Percentiles rank a stretch among this genome's conserved stretches.
These are phyloP conservation scores for Buddleja alternifolia DNA, from an alignment of 257 asterid genomes.

Conservation along the genomic window DNA sequence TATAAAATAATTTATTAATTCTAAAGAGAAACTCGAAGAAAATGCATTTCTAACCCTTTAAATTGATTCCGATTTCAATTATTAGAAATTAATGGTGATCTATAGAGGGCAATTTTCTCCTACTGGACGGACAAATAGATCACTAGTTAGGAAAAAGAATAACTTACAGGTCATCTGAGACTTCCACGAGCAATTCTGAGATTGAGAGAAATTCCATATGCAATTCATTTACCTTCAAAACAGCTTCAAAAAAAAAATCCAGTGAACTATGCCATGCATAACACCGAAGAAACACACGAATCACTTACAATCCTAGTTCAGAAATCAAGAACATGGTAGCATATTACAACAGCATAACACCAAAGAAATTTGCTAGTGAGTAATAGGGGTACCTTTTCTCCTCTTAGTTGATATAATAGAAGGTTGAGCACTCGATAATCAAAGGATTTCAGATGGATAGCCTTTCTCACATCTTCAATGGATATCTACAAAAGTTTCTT, in stretches of 20 bases:
- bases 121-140: background rate
- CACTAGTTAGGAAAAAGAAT: constrained; percentile 25
- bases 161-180: constrained; percentile 93
- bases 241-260: constrained; percentile 50
- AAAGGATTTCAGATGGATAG: constrained; percentile 85
- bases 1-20: background rate
- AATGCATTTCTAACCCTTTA: background rate
- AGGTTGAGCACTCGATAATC: constrained; percentile 92
- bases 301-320: background rate
- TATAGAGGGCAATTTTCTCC: background rate
- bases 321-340: constrained; percentile 15
- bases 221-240: constrained; percentile 77
- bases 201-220: constrained; percentile 90
- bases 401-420: constrained; percentile 72
- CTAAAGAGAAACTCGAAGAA: background rate
- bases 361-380: constrained; percentile 1
- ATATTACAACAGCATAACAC: background rate
- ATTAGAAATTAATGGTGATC: background rate
- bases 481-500: constrained; percentile 50
- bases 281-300: background rate
- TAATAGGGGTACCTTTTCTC: constrained; percentile 60
- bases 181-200: constrained; percentile 92
- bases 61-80: constrained; percentile 20
- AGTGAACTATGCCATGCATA: constrained; percentile 24
- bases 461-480: constrained; percentile 74